Percentiles rank a stretch among this genome's conserved stretches.
Evolutionary conservation across 1,139 yeast species (phyloP).

Genomic region (Geotrichum restrictum): DNA sequence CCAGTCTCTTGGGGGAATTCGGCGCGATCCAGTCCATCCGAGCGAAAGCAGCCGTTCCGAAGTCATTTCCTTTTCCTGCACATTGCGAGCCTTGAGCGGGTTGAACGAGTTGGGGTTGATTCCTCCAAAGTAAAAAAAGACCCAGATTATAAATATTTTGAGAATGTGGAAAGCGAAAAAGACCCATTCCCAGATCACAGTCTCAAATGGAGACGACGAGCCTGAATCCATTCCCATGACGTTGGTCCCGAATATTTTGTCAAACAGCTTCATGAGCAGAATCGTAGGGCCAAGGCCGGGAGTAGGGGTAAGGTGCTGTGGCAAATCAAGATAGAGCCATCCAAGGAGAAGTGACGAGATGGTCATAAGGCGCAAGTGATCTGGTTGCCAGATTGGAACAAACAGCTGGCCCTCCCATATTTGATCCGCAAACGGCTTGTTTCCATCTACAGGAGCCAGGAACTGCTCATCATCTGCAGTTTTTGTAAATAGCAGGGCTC

Average conservation of each 20-base stretch:
- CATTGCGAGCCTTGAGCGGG: constrained; percentile 37
- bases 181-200: constrained; percentile 51
- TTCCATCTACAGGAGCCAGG: constrained; percentile 43
- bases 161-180: constrained; percentile 68
- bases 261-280: constrained; percentile 44
- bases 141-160: constrained; percentile 56
- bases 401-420: constrained; percentile 89
- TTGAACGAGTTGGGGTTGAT: constrained; percentile 67
- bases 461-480: constrained; percentile 51
- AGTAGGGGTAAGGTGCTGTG: constrained; percentile 82
- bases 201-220: constrained; percentile 43
- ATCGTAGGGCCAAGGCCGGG: constrained; percentile 82
- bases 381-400: constrained; percentile 71
- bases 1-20: constrained; percentile 67
- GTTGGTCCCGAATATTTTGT: constrained; percentile 30
- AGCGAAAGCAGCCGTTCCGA: constrained; percentile 57
- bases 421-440: constrained; percentile 40
- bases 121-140: constrained; percentile 61
- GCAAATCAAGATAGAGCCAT: constrained; percentile 92
- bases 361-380: constrained; percentile 47
- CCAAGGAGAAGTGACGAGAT: constrained; percentile 48
- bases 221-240: constrained; percentile 11
- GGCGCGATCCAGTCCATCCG: constrained; percentile 92
- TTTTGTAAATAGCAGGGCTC: constrained; percentile 65
- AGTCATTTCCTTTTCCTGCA: constrained; percentile 32